Base-by-base conservation (phyloP, 805 yeast genomes). In the Starmerella kuoi region DNA sequence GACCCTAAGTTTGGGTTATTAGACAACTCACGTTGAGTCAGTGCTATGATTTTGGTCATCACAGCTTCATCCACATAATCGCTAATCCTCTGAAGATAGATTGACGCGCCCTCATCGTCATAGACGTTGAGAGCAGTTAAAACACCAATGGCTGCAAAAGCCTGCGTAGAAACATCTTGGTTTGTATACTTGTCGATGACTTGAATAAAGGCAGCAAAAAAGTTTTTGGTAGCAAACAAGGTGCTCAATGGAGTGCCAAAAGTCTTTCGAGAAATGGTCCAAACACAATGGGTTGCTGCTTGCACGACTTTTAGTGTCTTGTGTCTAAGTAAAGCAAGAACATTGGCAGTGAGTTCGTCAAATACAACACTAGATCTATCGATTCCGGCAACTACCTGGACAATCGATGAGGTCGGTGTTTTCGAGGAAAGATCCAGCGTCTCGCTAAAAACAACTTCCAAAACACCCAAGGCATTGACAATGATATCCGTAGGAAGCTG, bases 11-110 rank as follows among this genome's bases (percentile, higher is more conserved):
- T n/a, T 12, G 20, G 6, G 26, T 5, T n/a, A 19, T 21, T 7
- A 4, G 24, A 3, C 17, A 59, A 49, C 17, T 50, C 56, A 19
- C 50, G 54, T 22, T 57, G 56, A 3, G 56, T 45, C 9, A 58
- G 54, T 2, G 43, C 49, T 4, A 58, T 44, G 25, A 61, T 57
- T 25, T 52, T 55, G 33, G 40, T 42, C 61, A 65, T 63, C 17
- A 58, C 55, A 1, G 52, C 48, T 33, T 61, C 62, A 37, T 65
- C 66, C 8, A 61, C 58, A 45, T 60, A 63, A 40, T 63, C 68
- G n/a, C 64, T 48, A 7, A 64, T 49, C 17, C 66, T 53, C 15
- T 60, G 55, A 38, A 49, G 56, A 43, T 65, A 65, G 1, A 64
- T 61, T 37, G 61, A 59, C 21, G 53, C 53, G 7, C 41, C 44